Conservation (phyloP, 2,329 filamentous ascomycete genomes). For the Talaromyces sp. region DNA sequence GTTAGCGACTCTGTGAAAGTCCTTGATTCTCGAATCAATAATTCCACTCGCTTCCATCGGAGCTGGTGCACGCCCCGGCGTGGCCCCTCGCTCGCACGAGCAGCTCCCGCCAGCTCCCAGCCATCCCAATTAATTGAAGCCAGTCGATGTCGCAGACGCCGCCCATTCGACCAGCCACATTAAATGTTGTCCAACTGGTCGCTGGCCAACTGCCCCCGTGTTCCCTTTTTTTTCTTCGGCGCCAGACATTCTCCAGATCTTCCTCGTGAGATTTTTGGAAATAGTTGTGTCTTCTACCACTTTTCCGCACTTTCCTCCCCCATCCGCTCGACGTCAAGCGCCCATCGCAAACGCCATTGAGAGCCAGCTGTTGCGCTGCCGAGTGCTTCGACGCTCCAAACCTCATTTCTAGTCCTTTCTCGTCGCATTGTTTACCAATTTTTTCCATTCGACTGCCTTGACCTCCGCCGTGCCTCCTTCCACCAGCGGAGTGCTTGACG, state of each 20-base stretch:
- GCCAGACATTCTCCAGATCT: neutral
- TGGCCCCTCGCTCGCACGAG: neutral
- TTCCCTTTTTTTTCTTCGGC: neutral
- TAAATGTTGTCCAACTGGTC: conserved; percentile 5
- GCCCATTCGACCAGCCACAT: conserved; percentile 19
- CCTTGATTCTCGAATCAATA: neutral
- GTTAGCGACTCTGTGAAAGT: neutral
- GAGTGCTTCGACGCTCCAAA: neutral
- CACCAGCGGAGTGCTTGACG: conserved; percentile 42
- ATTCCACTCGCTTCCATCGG: conserved; percentile 8
- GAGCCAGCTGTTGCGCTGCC: neutral
- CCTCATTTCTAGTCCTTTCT: neutral
- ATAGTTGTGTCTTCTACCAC: conserved; percentile 12
- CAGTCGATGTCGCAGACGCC: conserved; percentile 4
- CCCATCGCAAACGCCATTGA: conserved; percentile 4
- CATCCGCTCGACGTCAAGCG: neutral
- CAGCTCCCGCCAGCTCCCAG: conserved; percentile 20
- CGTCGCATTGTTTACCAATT: conserved; percentile 34
- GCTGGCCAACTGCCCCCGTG: neutral
- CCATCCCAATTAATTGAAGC: conserved; percentile 33
- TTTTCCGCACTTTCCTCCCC: conserved; percentile 23
- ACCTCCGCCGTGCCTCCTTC: conserved; percentile 40
- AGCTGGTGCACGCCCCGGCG: conserved; percentile 13
- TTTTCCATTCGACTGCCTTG: conserved; percentile 17
- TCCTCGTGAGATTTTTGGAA: conserved; percentile 6